Conservation (phyloP, 1,284 basidiomycete genomes). For the Apiotrichum veenhuisii region DNA sequence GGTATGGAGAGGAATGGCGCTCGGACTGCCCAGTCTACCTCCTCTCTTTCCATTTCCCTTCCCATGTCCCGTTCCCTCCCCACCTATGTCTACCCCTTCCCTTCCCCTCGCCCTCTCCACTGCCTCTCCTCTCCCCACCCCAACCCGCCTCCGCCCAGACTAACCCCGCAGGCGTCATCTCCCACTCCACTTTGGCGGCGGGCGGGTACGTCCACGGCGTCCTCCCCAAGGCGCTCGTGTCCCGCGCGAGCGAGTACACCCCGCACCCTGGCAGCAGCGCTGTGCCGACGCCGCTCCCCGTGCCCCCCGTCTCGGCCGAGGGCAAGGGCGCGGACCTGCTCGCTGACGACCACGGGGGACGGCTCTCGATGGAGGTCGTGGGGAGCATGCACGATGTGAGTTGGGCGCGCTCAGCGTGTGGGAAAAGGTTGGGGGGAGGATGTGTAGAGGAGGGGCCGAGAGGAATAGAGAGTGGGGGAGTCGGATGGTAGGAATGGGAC, state of each 20-base stretch:
- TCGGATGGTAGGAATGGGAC: too few relatives aligned
- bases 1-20: too few relatives aligned
- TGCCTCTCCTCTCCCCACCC: too few relatives aligned
- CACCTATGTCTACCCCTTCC: too few relatives aligned
- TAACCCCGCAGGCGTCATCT: conserved; percentile 57
- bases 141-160: not conserved
- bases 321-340: conserved; percentile 39
- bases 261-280: conserved; percentile 15
- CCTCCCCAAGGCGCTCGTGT: conserved; percentile 61
- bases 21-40: too few relatives aligned
- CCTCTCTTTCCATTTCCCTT: too few relatives aligned
- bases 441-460: too few relatives aligned
- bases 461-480: too few relatives aligned
- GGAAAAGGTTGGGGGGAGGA: too few relatives aligned
- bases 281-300: not conserved
- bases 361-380: conserved; percentile 56
- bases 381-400: conserved; percentile 76
- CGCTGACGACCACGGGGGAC: conserved; percentile 49
- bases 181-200: conserved; percentile 61
- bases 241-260: conserved; percentile 37
- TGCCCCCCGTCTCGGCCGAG: conserved; percentile 27
- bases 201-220: conserved; percentile 78
- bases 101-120: too few relatives aligned
- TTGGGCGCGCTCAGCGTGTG: not conserved
- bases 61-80: too few relatives aligned